phyloP scores from a whole-genome alignment of 2,329 filamentous ascomycete species.

The Aureobasidium subglaciale region DNA sequence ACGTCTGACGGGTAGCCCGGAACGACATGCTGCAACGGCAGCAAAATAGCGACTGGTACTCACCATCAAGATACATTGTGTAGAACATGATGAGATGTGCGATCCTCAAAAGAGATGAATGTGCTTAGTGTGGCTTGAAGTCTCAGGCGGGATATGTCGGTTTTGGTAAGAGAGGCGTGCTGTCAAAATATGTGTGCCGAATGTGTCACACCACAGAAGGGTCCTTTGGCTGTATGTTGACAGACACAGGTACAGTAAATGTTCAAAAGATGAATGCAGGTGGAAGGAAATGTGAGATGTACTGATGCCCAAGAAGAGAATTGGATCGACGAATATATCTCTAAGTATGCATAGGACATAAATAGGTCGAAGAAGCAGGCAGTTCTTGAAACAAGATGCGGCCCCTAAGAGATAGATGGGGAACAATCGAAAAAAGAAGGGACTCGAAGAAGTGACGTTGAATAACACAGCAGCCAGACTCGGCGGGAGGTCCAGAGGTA shows the following conservation, averaged over 20 bases:
- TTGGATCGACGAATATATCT: neutral
- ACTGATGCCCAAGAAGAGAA: slow-evolving; percentile 10
- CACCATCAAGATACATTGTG: slow-evolving; percentile 16
- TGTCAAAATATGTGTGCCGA: slow-evolving; percentile 6
- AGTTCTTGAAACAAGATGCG: neutral
- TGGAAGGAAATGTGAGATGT: slow-evolving; percentile 1
- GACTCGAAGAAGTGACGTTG: slow-evolving; percentile 12
- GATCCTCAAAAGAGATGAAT: neutral
- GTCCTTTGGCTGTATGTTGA: neutral
- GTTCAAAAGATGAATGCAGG: neutral
- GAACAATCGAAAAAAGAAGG: neutral
- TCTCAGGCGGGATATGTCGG: neutral
- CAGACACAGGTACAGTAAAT: neutral
- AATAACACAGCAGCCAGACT: slow-evolving; percentile 12
- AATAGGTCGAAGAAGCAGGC: neutral
- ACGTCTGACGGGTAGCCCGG: neutral
- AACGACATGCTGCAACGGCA: neutral
- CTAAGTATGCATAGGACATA: neutral
- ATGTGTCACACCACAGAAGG: slow-evolving; percentile 8
- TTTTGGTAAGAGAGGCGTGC: neutral
- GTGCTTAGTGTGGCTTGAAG: slow-evolving; percentile 10
- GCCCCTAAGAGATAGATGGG: neutral
- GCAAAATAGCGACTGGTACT: neutral
- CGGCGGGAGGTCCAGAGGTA: slow-evolving; percentile 8
- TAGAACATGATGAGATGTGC: slow-evolving; percentile 7